phyloP scores from a whole-genome alignment of 176 grass and related monocot species.

The Neostapfia colusana region DNA sequence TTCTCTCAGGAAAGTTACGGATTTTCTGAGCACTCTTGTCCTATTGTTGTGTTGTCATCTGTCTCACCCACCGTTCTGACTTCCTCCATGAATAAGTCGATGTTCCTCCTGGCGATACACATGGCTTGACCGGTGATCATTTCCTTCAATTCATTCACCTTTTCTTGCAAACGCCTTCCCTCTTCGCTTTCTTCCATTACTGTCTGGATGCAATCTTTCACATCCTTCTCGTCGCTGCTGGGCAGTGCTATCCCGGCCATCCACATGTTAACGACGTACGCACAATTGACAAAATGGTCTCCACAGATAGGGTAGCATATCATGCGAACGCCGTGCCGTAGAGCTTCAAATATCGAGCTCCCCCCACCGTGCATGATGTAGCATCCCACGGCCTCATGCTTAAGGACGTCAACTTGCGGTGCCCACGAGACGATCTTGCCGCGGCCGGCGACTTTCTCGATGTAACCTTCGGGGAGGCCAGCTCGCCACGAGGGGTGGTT shows the following conservation, averaged over 20 bases:
- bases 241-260: conserved; percentile 42
- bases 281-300: conserved; percentile 74
- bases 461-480: conserved; percentile 44
- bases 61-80: conserved; percentile 25
- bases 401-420: conserved; percentile 34
- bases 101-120: conserved; percentile 32
- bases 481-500: conserved; percentile 57
- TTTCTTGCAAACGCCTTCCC: conserved; percentile 42
- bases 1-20: no score
- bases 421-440: conserved; percentile 52
- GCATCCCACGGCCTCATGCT: conserved; percentile 48
- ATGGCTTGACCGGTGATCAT: conserved; percentile 39
- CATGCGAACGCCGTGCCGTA: conserved; percentile 49
- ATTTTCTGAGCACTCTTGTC: no score
- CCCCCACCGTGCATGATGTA: conserved; percentile 67
- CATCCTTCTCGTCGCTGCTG: not conserved
- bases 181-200: conserved; percentile 51
- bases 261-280: conserved; percentile 57
- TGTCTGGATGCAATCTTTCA: conserved; percentile 46
- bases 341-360: conserved; percentile 55
- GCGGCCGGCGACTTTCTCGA: conserved; percentile 2
- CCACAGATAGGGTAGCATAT: conserved; percentile 71
- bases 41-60: not conserved
- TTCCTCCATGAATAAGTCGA: conserved; percentile 42
- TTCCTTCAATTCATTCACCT: conserved; percentile 39